These are phyloP conservation scores for Plasmodium vivax DNA, from an alignment of 169 alveolate genomes.

Conservation along the genomic window DNA sequence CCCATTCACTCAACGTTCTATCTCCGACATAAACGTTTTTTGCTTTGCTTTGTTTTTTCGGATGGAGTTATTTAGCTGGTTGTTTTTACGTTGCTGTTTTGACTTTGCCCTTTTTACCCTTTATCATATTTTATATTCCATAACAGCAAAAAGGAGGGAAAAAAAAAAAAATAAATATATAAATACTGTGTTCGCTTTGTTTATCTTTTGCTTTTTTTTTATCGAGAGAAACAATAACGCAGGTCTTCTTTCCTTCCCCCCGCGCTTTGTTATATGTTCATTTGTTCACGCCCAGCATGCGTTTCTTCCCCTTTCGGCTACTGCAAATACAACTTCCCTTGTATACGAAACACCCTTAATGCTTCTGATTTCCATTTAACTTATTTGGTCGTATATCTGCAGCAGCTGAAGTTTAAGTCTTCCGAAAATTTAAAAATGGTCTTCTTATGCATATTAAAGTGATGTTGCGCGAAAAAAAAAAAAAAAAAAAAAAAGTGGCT, in stretches of 20 bases:
- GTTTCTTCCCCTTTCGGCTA: conserved; percentile 11
- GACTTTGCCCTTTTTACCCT: not conserved
- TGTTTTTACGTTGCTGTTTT: not conserved
- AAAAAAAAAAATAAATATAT: conserved; percentile 4
- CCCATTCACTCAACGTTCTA: not conserved
- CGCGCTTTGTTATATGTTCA: not conserved
- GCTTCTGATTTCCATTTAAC: conserved; percentile 65
- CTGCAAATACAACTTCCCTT: conserved; percentile 22
- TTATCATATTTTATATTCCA: conserved; percentile 40
- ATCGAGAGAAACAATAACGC: not conserved
- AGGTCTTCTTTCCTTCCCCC: conserved; percentile 3
- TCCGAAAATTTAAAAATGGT: conserved; percentile 38
- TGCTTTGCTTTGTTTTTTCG: not conserved
- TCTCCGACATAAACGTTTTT: not conserved
- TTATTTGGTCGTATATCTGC: conserved; percentile 24
- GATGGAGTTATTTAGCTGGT: not conserved
- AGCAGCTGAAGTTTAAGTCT: conserved; percentile 58
- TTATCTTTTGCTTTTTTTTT: not conserved
- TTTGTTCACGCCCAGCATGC: conserved; percentile 14
- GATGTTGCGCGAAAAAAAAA: not conserved
- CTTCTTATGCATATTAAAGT: conserved; percentile 71
- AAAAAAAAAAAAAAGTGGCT: not conserved
- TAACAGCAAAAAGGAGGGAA: conserved; percentile 1
- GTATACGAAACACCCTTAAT: conserved; percentile 16
- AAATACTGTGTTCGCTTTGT: not conserved